Conservation (phyloP, 2,329 filamentous ascomycete genomes). For the Colletotrichum horii region DNA sequence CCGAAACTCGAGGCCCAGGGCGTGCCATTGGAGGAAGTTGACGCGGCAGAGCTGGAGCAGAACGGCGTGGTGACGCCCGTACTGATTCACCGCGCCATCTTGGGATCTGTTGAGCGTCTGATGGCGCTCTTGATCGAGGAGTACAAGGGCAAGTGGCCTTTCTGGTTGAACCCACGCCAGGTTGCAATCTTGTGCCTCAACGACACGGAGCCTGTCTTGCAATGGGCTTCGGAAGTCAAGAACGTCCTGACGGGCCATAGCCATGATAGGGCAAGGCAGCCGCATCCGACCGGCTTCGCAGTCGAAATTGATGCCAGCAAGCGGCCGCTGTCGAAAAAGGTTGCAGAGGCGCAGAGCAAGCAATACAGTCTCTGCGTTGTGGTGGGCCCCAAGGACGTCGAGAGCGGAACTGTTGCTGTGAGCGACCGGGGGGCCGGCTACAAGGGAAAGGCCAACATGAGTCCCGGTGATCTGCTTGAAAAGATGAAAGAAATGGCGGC, state of each 20-base stretch:
- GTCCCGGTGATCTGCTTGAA: conserved; percentile 47
- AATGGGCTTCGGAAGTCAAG: conserved; percentile 51
- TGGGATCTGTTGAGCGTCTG: conserved; percentile 84
- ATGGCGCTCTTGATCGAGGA: conserved; percentile 87
- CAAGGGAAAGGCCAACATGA: conserved; percentile 41
- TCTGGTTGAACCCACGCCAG: conserved; percentile 86
- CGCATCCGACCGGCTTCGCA: conserved; percentile 64
- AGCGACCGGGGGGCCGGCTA: conserved; percentile 30
- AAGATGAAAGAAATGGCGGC: conserved; percentile 51
- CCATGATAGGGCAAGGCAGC: conserved; percentile 34
- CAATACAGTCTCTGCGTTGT: conserved; percentile 78
- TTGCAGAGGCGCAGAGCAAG: conserved; percentile 72
- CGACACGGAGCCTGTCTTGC: conserved; percentile 57
- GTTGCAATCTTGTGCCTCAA: conserved; percentile 77
- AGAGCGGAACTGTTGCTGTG: conserved; percentile 58
- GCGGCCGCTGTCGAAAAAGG: conserved; percentile 70
- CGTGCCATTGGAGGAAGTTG: conserved; percentile 42
- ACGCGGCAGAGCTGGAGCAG: conserved; percentile 33
- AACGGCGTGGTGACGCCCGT: conserved; percentile 72
- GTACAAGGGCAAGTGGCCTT: conserved; percentile 81
- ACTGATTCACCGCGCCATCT: conserved; percentile 82
- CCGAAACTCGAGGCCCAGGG: conserved; percentile 65
- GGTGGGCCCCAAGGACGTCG: conserved; percentile 70
- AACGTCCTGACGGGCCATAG: conserved; percentile 56
- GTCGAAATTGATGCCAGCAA: conserved; percentile 74